Evolutionary conservation across 148 eudicot genomes (phyloP).

Genomic region (Fagopyrum homotropicum): DNA sequence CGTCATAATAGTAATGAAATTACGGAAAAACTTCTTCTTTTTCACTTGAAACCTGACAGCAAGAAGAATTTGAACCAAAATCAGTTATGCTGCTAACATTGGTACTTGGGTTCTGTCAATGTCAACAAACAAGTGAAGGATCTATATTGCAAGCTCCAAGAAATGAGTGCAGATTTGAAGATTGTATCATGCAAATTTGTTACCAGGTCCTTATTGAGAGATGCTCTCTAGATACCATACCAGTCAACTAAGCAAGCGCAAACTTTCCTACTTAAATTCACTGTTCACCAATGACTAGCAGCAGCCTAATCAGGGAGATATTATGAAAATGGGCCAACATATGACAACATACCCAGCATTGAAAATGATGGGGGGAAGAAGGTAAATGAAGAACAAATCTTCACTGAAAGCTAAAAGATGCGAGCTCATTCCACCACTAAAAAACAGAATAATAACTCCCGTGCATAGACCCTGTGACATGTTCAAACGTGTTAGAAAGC

Average conservation of each 20-base stretch:
- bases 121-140: neutral
- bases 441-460: constrained; percentile 47
- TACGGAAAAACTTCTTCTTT: constrained; percentile 64
- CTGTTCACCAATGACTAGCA: neutral
- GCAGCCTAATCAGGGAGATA: neutral
- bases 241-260: neutral
- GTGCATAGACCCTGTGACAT: constrained; percentile 49
- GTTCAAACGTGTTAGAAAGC: neutral
- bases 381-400: constrained; percentile 74
- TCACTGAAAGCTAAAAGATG: constrained; percentile 59
- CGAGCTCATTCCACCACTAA: constrained; percentile 52
- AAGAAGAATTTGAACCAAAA: constrained; percentile 6
- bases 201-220: neutral
- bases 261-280: neutral
- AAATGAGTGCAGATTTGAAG: neutral
- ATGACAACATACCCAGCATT: constrained; percentile 57
- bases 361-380: constrained; percentile 74
- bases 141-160: neutral
- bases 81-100: neutral
- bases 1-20: constrained; percentile 52
- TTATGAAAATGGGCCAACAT: neutral
- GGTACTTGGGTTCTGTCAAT: neutral
- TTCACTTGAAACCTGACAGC: constrained; percentile 59
- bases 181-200: neutral
- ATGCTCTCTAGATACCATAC: too few relatives aligned